Conservation (phyloP, 78 protist genomes). For the Pigoraptor vietnamica region DNA sequence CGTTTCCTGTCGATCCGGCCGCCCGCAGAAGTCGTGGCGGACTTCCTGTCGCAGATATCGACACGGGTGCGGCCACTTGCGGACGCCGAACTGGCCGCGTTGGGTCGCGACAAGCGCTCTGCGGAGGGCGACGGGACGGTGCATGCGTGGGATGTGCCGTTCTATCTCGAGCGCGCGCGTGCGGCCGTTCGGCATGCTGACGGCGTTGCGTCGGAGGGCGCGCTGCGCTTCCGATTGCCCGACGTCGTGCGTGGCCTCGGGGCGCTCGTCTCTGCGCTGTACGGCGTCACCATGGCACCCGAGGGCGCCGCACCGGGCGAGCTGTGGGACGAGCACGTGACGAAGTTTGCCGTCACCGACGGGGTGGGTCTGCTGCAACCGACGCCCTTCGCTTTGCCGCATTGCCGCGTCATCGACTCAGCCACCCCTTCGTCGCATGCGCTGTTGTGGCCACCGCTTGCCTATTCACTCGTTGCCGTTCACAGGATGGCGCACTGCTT, state of each 20-base stretch:
- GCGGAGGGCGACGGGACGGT: neutral
- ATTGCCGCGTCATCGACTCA: neutral
- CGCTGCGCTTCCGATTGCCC: neutral
- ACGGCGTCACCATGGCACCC: neutral
- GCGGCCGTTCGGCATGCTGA: neutral
- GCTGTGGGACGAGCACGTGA: slow-evolving; percentile 10
- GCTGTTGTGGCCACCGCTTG: neutral
- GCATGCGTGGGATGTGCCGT: slow-evolving; percentile 17
- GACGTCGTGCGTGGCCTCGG: neutral
- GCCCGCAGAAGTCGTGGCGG: neutral
- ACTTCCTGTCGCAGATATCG: neutral
- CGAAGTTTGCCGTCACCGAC: neutral
- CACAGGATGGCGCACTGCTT: neutral
- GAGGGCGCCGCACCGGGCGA: neutral
- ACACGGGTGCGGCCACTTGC: neutral
- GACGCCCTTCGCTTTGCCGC: no score
- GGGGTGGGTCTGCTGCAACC: neutral
- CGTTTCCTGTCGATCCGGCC: no score
- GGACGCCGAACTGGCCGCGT: neutral
- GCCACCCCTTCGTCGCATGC: neutral
- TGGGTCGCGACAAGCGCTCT: neutral
- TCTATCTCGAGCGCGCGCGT: neutral
- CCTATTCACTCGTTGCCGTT: no score
- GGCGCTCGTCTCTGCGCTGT: neutral
- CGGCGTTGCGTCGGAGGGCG: neutral